Conservation (phyloP, 805 yeast species). For the Candida yuanshanica region DNA sequence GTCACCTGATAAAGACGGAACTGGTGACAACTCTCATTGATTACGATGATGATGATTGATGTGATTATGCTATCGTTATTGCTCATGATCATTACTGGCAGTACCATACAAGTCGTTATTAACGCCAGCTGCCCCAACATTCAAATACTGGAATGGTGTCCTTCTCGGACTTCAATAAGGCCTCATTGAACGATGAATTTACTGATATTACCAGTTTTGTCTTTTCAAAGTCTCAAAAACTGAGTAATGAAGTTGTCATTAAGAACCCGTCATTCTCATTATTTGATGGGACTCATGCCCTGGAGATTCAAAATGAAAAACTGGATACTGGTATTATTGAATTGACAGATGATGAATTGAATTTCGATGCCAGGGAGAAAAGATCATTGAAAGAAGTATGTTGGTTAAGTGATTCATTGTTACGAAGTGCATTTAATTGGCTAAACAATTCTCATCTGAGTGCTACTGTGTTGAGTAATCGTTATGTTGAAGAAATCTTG, state of each 20-base stretch:
- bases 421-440: constrained; percentile 64
- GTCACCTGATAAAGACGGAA: too few species aligned
- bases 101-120: too few species aligned
- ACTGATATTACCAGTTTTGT: constrained; percentile 54
- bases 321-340: constrained; percentile 74
- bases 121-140: too few species aligned
- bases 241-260: constrained; percentile 51
- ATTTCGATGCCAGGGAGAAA: constrained; percentile 39
- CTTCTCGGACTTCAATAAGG: background rate
- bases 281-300: constrained; percentile 81
- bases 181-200: background rate
- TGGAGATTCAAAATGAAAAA: constrained; percentile 66
- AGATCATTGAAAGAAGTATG: constrained; percentile 37
- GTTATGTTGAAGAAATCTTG: constrained; percentile 61
- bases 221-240: constrained; percentile 30
- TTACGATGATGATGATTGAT: too few species aligned
- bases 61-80: too few species aligned
- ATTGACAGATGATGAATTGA: constrained; percentile 37
- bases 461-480: constrained; percentile 72
- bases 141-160: too few species aligned
- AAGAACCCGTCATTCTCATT: constrained; percentile 58
- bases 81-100: too few species aligned
- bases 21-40: too few species aligned
- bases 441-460: constrained; percentile 65
- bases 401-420: constrained; percentile 47